Evolutionary conservation across 306 rosid species (phyloP), one percentile per base, ranked within the genome.

Genomic region (Castanea crenata): DNA sequence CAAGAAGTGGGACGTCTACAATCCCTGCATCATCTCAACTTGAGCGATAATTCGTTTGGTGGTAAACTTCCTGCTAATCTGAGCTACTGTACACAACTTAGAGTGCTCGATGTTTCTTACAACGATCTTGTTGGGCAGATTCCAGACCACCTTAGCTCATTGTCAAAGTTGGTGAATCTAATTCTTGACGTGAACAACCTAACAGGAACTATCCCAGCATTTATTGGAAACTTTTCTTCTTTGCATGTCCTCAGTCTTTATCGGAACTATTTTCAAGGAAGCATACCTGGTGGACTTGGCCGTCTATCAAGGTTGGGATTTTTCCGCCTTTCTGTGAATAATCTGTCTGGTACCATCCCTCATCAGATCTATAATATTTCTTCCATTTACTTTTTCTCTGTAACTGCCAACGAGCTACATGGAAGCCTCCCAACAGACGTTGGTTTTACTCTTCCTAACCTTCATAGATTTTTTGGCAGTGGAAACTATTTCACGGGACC

Each of bases 21-120:
- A 3, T 7, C 70, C 31, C 67, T 88, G 76, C 79, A 80, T 20
- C 2, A 67, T 31, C 79, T 91, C 23, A 10, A 46, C 10, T 46
- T 46, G 52, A 10, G 14, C 35, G 13, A 0, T 6, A 89, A 89
- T 59, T 31, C 79, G 52, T 85, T 85, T 25, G 18, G 74, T 10
- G 88, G 91, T 7, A 72, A 18, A 10, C 78, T 89, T 75, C 83
- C 85, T 67, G 18, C 77, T 46, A 89, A 87, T 81, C 82, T 83
- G 4, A 81, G 76, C 75, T 62, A 55, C 5, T 89, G 87, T 55
- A 76, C 58, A 54, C 38, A 46, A 46, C 52, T 46, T 46, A 46
- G 13, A 46, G 52, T 6, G 35, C 20, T 82, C 20, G 2, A 18
- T 20, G 1, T 78, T 4, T 20, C 6, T 14, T 0, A 1, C 5